Evolutionary conservation across 2,329 filamentous ascomycete species (phyloP), one percentile per base, ranked within the genome.

Genomic region (Drechmeria coniospora): DNA sequence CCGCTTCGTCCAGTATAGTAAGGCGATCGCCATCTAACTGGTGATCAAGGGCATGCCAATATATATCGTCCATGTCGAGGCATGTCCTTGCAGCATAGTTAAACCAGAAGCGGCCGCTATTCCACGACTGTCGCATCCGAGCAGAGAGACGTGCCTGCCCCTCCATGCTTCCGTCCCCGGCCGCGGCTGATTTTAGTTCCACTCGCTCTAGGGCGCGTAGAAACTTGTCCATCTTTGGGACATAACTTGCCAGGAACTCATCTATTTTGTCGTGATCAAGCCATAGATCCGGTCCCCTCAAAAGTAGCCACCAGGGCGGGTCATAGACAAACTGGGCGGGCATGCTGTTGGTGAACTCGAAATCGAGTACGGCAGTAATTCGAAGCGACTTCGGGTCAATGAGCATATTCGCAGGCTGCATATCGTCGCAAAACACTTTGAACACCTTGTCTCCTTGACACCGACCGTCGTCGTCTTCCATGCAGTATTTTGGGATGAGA

Each of bases 291-390:
- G 43, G 42, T 1, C 37, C 31, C n/a, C 32, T 23, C 6, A 46
- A 25, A 23, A 59, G 31, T 3, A 59, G 42, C 54, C 54, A 59
- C 49, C 48, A 55, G 13, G 55, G 53, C 27, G 45, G 44, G 16
- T 54, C 51, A 30, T 48, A 49, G 2, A 46, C 29, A 34, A 51
- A 57, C 32, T 58, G 49, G 3, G 44, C 40, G 1, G 54, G 56
- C 47, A 56, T 50, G 26, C 40, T 37, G 32, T 61, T 54, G 24
- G 53, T 54, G 25, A 56, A 59, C 37, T 58, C 54, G 14, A 48
- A 42, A 31, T 60, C 54, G 22, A 59, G 33, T 12, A 56, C 37
- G 1, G 50, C 54, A 1, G 40, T 54, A 23, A 59, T 51, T 6
- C 35, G 36, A 2, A 52, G 36, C 15, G 46, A 56, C 5, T 44